Evolutionary conservation across 768 basidiomycete genomes (phyloP).

Genomic region (Trichaptum fuscoviolaceum): DNA sequence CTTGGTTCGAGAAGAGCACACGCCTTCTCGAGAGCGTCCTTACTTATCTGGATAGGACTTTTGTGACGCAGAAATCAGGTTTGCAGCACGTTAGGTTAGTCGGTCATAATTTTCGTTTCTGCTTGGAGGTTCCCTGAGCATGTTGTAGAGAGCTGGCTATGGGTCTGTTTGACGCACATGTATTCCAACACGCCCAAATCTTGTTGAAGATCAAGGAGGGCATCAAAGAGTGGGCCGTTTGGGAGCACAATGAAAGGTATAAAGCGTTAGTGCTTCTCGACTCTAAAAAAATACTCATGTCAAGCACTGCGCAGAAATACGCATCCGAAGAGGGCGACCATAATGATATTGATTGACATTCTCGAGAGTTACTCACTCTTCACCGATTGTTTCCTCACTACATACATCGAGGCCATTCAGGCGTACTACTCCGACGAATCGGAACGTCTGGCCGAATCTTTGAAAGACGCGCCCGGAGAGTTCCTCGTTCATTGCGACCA

Average conservation of each 20-base stretch:
- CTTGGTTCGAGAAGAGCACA: constrained; percentile 65
- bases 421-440: constrained; percentile 55
- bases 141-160: constrained; percentile 46
- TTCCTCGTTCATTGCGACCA: constrained; percentile 48
- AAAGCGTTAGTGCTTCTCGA: constrained; percentile 1
- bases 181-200: constrained; percentile 47
- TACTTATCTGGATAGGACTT: constrained; percentile 68
- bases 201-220: constrained; percentile 38
- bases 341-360: constrained; percentile 50
- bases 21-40: constrained; percentile 24
- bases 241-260: constrained; percentile 46
- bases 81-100: constrained; percentile 42
- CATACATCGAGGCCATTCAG: constrained; percentile 44
- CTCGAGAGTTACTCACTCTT: constrained; percentile 57
- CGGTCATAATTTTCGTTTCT: constrained; percentile 15
- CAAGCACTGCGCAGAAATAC: constrained; percentile 32
- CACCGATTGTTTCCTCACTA: constrained; percentile 46
- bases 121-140: neutral
- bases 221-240: constrained; percentile 46
- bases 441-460: constrained; percentile 25
- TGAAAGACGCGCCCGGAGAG: constrained; percentile 38
- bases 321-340: constrained; percentile 25
- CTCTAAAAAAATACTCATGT: constrained; percentile 3
- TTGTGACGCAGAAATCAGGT: constrained; percentile 39
- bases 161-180: constrained; percentile 40